phyloP scores from a whole-genome alignment of 345 rosid species.

The Lepidium sativum region DNA sequence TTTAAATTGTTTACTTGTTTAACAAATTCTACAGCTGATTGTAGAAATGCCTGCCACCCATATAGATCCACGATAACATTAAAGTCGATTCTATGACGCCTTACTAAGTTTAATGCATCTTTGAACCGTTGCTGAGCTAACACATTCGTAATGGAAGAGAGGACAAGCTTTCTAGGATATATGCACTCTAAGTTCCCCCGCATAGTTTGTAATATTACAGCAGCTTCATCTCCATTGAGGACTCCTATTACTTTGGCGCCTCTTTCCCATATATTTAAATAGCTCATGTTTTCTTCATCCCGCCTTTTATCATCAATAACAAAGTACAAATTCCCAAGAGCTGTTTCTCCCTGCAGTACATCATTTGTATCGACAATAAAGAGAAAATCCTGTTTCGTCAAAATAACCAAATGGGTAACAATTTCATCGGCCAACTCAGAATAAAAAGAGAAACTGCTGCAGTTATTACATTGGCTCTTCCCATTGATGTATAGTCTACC shows the following conservation, averaged over 20 bases:
- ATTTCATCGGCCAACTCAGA: conserved; percentile 62
- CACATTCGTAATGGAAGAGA: conserved; percentile 67
- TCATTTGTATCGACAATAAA: conserved; percentile 70
- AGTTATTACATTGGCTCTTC: conserved; percentile 63
- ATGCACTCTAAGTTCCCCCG: conserved; percentile 88
- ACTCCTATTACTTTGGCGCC: conserved; percentile 83
- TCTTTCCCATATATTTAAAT: conserved; percentile 78
- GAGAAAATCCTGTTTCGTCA: conserved; percentile 84
- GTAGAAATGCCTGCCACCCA: conserved; percentile 78
- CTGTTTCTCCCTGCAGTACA: conserved; percentile 48
- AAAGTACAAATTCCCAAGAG: conserved; percentile 48
- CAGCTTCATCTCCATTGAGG: conserved; percentile 86
- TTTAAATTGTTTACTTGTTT: conserved; percentile 67
- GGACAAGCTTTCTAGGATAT: conserved; percentile 87
- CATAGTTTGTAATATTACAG: conserved; percentile 70
- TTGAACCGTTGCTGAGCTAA: conserved; percentile 56
- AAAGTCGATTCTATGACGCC: conserved; percentile 92
- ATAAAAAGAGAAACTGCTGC: conserved; percentile 81
- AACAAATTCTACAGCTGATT: conserved; percentile 74
- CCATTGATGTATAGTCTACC: conserved; percentile 66
- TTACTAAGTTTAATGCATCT: conserved; percentile 84
- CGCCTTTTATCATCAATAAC: conserved; percentile 40
- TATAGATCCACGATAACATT: conserved; percentile 72
- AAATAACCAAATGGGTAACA: conserved; percentile 70
- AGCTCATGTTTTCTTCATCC: conserved; percentile 53